phyloP scores from a whole-genome alignment of 768 basidiomycete genomes.

The Agaricus sinodeliciosus region DNA sequence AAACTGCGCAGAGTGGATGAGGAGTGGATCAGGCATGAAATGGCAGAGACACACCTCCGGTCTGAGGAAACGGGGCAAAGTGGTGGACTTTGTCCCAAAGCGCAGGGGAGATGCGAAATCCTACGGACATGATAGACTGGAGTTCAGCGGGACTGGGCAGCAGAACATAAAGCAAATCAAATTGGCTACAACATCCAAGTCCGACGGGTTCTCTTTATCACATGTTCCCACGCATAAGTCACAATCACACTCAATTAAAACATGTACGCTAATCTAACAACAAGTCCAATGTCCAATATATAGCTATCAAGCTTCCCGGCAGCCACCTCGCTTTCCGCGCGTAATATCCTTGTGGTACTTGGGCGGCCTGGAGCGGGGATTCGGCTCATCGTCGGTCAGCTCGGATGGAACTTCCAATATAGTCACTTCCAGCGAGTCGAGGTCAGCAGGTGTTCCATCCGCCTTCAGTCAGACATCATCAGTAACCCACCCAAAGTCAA shows the following conservation, averaged over 20 bases:
- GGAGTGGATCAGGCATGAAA: constrained; percentile 30
- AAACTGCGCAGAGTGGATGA: constrained; percentile 45
- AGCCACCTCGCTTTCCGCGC: neutral
- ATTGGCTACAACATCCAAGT: too few species aligned
- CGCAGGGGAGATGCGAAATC: constrained; percentile 68
- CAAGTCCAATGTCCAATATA: neutral
- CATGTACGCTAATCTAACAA: neutral
- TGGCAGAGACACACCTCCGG: constrained; percentile 57
- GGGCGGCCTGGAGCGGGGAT: neutral
- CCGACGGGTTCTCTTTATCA: neutral
- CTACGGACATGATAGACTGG: constrained; percentile 37
- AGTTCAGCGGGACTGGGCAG: neutral
- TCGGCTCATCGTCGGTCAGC: neutral
- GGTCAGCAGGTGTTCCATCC: neutral
- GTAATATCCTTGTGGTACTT: neutral
- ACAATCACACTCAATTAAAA: neutral
- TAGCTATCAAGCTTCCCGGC: too few species aligned
- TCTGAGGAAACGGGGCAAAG: constrained; percentile 89
- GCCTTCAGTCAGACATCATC: neutral
- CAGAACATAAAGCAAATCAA: neutral
- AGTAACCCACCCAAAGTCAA: neutral
- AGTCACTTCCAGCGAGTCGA: neutral
- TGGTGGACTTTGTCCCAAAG: constrained; percentile 91
- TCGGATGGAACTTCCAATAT: neutral
- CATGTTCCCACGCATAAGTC: neutral